These are phyloP conservation scores for Blakeslea trispora DNA, from an alignment of 371 early-diverging fungal species.

Conservation along the genomic window DNA sequence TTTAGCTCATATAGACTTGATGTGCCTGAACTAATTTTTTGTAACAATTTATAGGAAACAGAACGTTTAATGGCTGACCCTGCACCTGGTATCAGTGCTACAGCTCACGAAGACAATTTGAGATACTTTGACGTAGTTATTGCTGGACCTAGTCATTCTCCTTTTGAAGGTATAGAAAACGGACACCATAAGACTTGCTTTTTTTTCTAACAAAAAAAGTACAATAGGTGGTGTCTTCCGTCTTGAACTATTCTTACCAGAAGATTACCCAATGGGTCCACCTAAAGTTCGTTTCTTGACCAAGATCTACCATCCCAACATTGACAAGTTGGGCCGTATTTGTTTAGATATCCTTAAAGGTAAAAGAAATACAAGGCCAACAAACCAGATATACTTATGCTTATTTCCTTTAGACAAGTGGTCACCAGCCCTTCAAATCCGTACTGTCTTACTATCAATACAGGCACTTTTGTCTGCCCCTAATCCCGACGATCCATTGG, in stretches of 20 bases:
- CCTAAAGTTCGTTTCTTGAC: conserved; percentile 98
- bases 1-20: not conserved
- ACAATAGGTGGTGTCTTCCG: conserved; percentile 97
- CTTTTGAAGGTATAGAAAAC: conserved; percentile 88
- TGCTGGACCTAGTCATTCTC: conserved; percentile 94
- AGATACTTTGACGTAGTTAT: conserved; percentile 98
- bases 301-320: conserved; percentile 99
- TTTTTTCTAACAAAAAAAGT: too few species aligned
- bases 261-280: conserved; percentile 98
- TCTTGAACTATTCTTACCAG: conserved; percentile 95
- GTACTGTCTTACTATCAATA: conserved; percentile 96
- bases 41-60: too few species aligned
- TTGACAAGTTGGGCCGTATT: conserved; percentile 98
- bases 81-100: conserved; percentile 94
- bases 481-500: conserved; percentile 98
- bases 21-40: not conserved
- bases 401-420: conserved; percentile 85
- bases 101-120: conserved; percentile 92
- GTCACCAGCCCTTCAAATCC: conserved; percentile 98
- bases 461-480: conserved; percentile 99
- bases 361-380: conserved; percentile 25
- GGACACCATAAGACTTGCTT: too few species aligned
- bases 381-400: not conserved
- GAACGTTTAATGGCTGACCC: conserved; percentile 94
- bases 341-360: conserved; percentile 99